Evolutionary conservation across 1,139 yeast species (phyloP), one percentile per base, ranked within the genome.

Genomic region (Williopsis jadinii): DNA sequence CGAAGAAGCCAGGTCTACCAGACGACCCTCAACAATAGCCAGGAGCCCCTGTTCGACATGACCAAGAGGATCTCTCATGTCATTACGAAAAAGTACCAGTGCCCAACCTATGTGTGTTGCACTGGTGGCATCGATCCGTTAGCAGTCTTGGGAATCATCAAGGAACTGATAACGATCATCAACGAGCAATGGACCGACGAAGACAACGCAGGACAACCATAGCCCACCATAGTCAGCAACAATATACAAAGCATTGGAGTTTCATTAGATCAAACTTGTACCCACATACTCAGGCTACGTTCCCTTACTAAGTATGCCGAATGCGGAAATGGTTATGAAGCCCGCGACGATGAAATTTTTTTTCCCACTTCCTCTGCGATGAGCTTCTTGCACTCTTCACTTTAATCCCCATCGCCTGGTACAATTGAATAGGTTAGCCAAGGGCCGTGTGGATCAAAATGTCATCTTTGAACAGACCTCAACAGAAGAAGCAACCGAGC

Each of bases 401-500:
- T 19, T 19, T 19, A 19, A 19, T 19, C 4, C 24, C 24, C 24
- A 19, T 19, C 6, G 6, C 24, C 24, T 6, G 24, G 24, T 19
- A 19, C 24, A 19, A 19, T 19, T 19, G 6, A 19, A 19, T 19
- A 19, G 24, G 24, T 19, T 19, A 19, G 6, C 4, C 24, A 19
- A 19, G 24, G 24, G 24, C 24, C 24, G 24, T 19, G 24, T 19
- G 24, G 24, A 19, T 12, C 28, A n/a, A 24, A 3, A 35, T 35
- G 37, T 35, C 37, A 14, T 11, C 35, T 48, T 52, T 53, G 8
- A 59, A 60, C 40, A 65, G 71, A 57, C 78, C 78, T 13, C 55
- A 68, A 12, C 73, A 69, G 45, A 66, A 65, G 46, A 65, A 58
- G 35, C 96, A 87, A 63, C 62, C 82, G 8, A 85, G 96, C 8